Base-by-base conservation (phyloP, 2,329 filamentous ascomycete genomes). In the Apiospora koreana region DNA sequence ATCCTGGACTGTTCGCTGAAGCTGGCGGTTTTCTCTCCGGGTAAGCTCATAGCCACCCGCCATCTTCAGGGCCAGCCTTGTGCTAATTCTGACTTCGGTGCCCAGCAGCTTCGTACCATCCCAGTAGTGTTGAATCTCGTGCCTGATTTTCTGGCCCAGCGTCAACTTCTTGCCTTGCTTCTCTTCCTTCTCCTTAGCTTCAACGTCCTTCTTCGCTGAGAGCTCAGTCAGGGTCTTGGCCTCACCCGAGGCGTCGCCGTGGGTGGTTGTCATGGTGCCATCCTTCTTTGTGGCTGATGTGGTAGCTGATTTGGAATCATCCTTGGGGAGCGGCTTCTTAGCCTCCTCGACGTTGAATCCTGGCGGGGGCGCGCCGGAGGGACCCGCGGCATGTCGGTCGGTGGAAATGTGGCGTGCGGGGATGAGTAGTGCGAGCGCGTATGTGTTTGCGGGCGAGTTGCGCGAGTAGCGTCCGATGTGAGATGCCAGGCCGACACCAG, bases 1-100 rank as follows among this genome's bases (percentile, higher is more conserved):
- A 84, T 99, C 96, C 82, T 97, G 94, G 21, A 98, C 94, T 14
- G 96, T 99, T 78, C 96, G 90, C 84, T 93, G 91, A 70, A 99
- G 86, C 88, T 98, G 96, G 79, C 95, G 90, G 83, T 96, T 90
- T 84, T 99, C 96, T 84, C 96, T 91, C 73, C 96, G 91, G 71
- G 93, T 98, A 74, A 99, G 89, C 82, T 99, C 96, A 83, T 99
- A 99, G 9, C 96, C 96, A 71, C 94, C 95, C 18, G 95, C 94
- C 96, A 99, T 99, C 86, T 98, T 98, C 81, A 98, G 82, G 7
- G 95, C 96, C 74, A 99, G 85, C 73, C 92, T 92, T 72, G 93
- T 94, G 81, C 95, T 98, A 80, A 99, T 99, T 82, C 86, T 94
- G 79, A 98, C 91, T 83, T 99, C 96, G 1, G 94, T 93, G 28